Conservation (phyloP, 2,329 filamentous ascomycete species). For the Pseudogymnoascus sp. region DNA sequence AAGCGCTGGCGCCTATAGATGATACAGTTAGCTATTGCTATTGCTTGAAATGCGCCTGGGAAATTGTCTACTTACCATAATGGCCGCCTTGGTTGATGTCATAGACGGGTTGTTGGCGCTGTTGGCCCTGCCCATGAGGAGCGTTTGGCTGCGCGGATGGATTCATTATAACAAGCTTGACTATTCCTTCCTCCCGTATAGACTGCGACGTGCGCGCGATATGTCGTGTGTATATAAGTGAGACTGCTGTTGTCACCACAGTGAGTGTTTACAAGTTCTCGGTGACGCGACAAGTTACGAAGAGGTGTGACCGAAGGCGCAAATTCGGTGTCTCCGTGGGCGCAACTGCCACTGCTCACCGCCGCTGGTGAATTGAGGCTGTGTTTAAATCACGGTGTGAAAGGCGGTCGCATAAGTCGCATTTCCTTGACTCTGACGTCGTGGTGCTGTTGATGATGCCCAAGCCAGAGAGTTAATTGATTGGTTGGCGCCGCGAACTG, state of each 20-base stretch:
- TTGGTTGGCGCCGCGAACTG: not conserved
- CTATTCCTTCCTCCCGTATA: not conserved
- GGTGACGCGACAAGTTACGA: slow-evolving; percentile 5
- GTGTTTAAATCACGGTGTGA: slow-evolving; percentile 7
- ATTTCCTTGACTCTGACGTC: slow-evolving; percentile 6
- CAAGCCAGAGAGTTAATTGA: slow-evolving; percentile 7
- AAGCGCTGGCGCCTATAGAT: slow-evolving; percentile 53
- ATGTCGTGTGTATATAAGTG: slow-evolving; percentile 2
- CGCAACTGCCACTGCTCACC: slow-evolving; percentile 7
- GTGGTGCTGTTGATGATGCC: slow-evolving; percentile 8
- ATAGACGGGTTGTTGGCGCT: slow-evolving; percentile 54
- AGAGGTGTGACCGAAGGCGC: not conserved
- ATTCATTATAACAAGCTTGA: slow-evolving; percentile 39
- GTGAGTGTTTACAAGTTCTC: slow-evolving; percentile 2
- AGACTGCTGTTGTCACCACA: not conserved
- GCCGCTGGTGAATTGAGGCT: slow-evolving; percentile 6
- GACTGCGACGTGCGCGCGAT: not conserved
- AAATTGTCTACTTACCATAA: slow-evolving; percentile 50
- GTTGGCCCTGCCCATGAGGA: slow-evolving; percentile 36
- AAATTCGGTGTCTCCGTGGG: slow-evolving; percentile 1
- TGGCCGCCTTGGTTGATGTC: slow-evolving; percentile 67
- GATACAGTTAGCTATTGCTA: slow-evolving; percentile 18
- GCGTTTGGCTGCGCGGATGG: slow-evolving; percentile 42
- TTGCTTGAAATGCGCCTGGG: not conserved
- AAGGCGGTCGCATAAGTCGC: slow-evolving; percentile 7